Base-by-base conservation (phyloP, 495 filamentous ascomycete species). In the Schizothecium vesticola region DNA sequence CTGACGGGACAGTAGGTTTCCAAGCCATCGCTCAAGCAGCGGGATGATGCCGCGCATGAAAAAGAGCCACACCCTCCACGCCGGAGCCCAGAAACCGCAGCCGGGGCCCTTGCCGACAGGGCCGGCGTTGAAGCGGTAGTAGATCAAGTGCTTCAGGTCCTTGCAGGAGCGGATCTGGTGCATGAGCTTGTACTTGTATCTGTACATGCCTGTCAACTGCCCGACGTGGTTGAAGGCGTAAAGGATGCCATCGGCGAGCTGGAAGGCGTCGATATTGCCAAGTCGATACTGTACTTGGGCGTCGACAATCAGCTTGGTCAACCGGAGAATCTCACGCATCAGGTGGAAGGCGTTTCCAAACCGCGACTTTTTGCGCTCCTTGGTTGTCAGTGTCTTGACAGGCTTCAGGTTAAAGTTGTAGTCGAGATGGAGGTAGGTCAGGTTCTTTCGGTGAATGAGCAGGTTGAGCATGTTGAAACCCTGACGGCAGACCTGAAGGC, bases 131-230 rank as follows among this genome's bases (percentile, higher is more conserved):
- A 99, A 99, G 16, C 96, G 92, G 78, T 99, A 97, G 82, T 99
- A 99, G 70, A 99, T 97, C 63, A 99, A 78, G 87, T 99, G 96
- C 86, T 99, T 99, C 74, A 99, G 80, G 80, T 99, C 96, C 77
- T 99, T 99, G 83, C 96, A 99, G 3, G 96, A 95, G 60, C 96
- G 93, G 73, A 99, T 98, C 80, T 99, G 96, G 78, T 99, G 96
- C 96, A 99, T 99, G 43, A 99, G 86, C 83, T 99, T 99, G 83
- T 99, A 99, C 85, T 99, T 99, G 87, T 99, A 99, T 28, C 96
- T 92, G 81, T 99, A 99, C 96, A 99, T 99, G 74, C 96, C 96
- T 26, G 96, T 99, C 63, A 99, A 83, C 80, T 99, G 96, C 62
- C 96, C 96, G 66, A 99, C 96, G 73, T 99, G 96, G 81, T 99